Conservation (phyloP, 495 filamentous ascomycete genomes). For the Penicillium samsonianum region DNA sequence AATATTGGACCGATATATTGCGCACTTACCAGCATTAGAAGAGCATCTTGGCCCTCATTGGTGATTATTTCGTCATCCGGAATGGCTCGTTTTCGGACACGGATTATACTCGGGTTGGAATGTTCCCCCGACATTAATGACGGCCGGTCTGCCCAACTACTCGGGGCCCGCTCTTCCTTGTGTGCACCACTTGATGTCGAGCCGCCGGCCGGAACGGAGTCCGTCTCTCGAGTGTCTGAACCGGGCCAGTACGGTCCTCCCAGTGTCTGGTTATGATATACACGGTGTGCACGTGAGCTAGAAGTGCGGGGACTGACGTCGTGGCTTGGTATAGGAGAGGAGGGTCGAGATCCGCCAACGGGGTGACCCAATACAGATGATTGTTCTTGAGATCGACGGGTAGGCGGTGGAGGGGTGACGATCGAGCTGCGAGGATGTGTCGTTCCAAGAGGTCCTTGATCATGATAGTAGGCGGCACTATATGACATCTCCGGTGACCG, state of each 20-base stretch:
- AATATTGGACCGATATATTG: neutral
- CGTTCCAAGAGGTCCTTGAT: slow-evolving; percentile 29
- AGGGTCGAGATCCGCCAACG: slow-evolving; percentile 14
- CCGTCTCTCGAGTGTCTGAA: slow-evolving; percentile 23
- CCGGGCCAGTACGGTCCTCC: slow-evolving; percentile 20
- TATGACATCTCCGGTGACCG: slow-evolving; percentile 45
- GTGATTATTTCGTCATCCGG: slow-evolving; percentile 27
- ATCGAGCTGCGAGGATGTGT: slow-evolving; percentile 24
- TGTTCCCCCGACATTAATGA: slow-evolving; percentile 45
- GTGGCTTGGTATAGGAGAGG: slow-evolving; percentile 14
- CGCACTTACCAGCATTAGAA: slow-evolving; percentile 41
- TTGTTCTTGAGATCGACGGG: slow-evolving; percentile 26
- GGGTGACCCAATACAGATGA: slow-evolving; percentile 16
- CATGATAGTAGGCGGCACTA: slow-evolving; percentile 43
- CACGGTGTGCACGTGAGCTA: slow-evolving; percentile 19
- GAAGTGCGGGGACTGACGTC: slow-evolving; percentile 24
- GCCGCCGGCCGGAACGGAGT: slow-evolving; percentile 27
- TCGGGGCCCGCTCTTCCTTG: slow-evolving; percentile 38
- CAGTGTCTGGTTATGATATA: slow-evolving; percentile 16
- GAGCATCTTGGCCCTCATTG: slow-evolving; percentile 38
- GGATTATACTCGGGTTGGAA: slow-evolving; percentile 27
- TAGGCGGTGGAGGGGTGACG: slow-evolving; percentile 25
- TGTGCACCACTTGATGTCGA: slow-evolving; percentile 33
- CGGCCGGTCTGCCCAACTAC: slow-evolving; percentile 43
- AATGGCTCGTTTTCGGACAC: slow-evolving; percentile 34